Evolutionary conservation across 768 basidiomycete genomes (phyloP), one percentile per base, ranked within the genome.

Genomic region (Ramaria sp.): DNA sequence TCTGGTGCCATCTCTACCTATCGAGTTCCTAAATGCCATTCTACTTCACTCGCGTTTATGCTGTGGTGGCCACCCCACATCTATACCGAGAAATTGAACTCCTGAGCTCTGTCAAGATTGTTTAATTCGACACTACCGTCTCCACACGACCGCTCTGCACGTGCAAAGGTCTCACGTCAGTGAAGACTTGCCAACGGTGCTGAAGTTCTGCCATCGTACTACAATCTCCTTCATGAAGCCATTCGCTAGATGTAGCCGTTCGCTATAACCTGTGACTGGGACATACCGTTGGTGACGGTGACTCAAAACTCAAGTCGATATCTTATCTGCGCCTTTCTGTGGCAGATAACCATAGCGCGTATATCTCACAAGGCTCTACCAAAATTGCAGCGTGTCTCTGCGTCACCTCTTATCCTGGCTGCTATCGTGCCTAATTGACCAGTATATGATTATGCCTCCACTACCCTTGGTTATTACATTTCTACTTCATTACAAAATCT

Each of bases 351-450:
- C 32, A 50, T 5, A 58, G 56, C 13, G 22, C 25, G 25, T 30
- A 56, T 66, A 42, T 59, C 56, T 2, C 6, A 34, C 22, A 44
- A 45, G 9, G 55, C 62, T 28, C 51, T 66, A 13, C 60, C 55
- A 37, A 59, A 58, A n/a, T 52, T 66, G 15, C 54, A 60, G 18
- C 61, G 60, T 13, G 55, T 66, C 34, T 63, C 64, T 37, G 64
- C 62, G 0, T 57, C 61, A 10, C 64, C 65, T 15, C 60, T 61
- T 24, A 61, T 64, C 25, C 52, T 66, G 15, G 59, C 65, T 5
- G 50, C 57, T 24, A 59, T 65, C 8, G 61, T 66, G 20, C 65
- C 65, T 0, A 58, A 57, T 22, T 58, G 65, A 36, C 51, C 61
- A 25, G 58, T 66, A 13, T 47, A 48, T 25, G 60, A 41, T 52